A percentile compares a stretch with the other conserved stretches of the same genome.
phyloP scores from a whole-genome alignment of 1,284 basidiomycete genomes.

The Leccinum pachyderme region DNA sequence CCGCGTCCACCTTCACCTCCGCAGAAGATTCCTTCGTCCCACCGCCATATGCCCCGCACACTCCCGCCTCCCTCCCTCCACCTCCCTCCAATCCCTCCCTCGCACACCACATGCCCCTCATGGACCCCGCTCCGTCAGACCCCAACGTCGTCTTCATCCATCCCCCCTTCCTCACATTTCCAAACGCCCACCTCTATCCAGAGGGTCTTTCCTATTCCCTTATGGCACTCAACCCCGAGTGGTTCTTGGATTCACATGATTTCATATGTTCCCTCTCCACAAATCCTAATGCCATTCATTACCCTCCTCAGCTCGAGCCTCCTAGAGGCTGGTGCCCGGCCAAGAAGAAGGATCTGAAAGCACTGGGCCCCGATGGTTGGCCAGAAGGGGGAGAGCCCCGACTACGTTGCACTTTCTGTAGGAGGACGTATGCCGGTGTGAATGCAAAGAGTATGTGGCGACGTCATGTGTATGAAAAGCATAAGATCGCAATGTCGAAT shows the following conservation, averaged over 20 bases:
- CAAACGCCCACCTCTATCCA: constrained; percentile 53
- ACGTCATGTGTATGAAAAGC: constrained; percentile 80
- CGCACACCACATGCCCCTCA: constrained; percentile 48
- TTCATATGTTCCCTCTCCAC: constrained; percentile 51
- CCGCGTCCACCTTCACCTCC: constrained; percentile 48
- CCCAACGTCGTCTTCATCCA: constrained; percentile 64
- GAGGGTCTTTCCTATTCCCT: constrained; percentile 67
- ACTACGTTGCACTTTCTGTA: constrained; percentile 76
- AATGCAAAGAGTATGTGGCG: constrained; percentile 89
- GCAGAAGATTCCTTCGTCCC: constrained; percentile 59
- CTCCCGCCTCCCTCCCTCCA: constrained; percentile 21
- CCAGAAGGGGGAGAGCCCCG: constrained; percentile 74
- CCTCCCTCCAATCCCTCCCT: constrained; percentile 37
- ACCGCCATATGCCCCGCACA: constrained; percentile 50
- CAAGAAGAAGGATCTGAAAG: constrained; percentile 71
- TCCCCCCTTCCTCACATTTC: constrained; percentile 66
- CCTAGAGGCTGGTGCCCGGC: constrained; percentile 79
- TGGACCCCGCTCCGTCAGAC: constrained; percentile 66
- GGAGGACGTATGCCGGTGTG: constrained; percentile 74
- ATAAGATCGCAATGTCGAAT: constrained; percentile 83
- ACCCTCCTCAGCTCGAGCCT: constrained; percentile 72
- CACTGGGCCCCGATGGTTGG: constrained; percentile 62
- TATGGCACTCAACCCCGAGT: constrained; percentile 67
- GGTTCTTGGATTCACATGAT: constrained; percentile 71
- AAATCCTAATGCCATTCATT: constrained; percentile 54